Conservation (phyloP, 139 green algal species). For the Volvox reticuliferus region DNA sequence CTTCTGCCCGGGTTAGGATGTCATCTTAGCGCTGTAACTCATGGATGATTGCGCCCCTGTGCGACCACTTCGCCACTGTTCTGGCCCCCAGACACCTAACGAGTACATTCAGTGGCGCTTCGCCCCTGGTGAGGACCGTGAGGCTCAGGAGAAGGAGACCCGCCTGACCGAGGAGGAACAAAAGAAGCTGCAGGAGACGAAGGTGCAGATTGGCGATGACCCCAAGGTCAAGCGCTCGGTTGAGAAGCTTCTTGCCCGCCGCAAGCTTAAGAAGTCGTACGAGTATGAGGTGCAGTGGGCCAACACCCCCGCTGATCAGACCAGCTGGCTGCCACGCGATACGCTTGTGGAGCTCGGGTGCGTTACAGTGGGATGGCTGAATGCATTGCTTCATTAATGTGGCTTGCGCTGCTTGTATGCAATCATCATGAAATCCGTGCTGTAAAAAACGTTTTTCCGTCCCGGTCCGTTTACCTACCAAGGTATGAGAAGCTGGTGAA, state of each 20-base stretch:
- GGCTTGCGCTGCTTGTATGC: too few species aligned
- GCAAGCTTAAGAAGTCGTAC: constrained; percentile 89
- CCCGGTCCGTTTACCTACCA: background rate
- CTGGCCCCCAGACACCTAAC: constrained; percentile 77
- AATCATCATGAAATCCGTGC: too few species aligned
- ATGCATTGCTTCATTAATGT: too few species aligned
- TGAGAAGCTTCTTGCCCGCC: constrained; percentile 77
- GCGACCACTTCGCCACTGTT: background rate
- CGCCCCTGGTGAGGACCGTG: constrained; percentile 90
- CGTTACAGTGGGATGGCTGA: background rate
- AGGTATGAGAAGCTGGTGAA: constrained; percentile 90
- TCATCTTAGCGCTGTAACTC: too few species aligned
- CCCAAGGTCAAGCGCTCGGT: constrained; percentile 68
- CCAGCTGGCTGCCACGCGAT: constrained; percentile 79
- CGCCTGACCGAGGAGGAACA: constrained; percentile 89
- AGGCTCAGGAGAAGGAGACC: constrained; percentile 83
- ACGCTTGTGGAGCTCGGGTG: constrained; percentile 46
- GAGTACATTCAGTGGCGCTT: constrained; percentile 98
- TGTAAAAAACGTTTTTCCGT: too few species aligned
- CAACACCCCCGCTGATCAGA: constrained; percentile 67
- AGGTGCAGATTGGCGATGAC: constrained; percentile 48
- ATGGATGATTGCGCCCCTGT: too few species aligned
- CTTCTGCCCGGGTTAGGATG: too few species aligned
- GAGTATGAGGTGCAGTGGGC: constrained; percentile 87
- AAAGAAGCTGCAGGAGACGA: constrained; percentile 82